Percentiles rank a stretch among this genome's conserved stretches.
These are phyloP conservation scores for Trichoderma hamatum DNA, from an alignment of 2,329 filamentous ascomycete genomes.

Conservation along the genomic window DNA sequence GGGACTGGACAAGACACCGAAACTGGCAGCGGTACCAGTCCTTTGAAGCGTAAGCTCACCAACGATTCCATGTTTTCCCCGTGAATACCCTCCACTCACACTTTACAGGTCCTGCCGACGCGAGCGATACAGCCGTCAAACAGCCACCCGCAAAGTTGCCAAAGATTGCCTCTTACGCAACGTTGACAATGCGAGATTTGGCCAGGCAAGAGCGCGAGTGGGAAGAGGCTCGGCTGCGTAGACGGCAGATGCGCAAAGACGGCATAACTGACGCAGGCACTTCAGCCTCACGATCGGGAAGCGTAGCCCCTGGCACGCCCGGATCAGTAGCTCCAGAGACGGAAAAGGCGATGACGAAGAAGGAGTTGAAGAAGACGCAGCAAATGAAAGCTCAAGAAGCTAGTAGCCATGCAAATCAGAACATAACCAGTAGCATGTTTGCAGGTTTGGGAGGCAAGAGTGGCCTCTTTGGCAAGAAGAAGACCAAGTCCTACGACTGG, in stretches of 20 bases:
- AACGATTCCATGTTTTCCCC: not conserved
- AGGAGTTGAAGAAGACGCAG: constrained; percentile 76
- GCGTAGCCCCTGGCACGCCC: constrained; percentile 62
- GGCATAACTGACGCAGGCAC: constrained; percentile 56
- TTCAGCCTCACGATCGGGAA: constrained; percentile 56
- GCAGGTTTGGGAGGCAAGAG: constrained; percentile 65
- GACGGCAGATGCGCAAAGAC: constrained; percentile 65
- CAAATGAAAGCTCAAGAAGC: constrained; percentile 78
- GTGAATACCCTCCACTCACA: not conserved
- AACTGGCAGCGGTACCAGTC: constrained; percentile 55
- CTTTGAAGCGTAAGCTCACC: constrained; percentile 61
- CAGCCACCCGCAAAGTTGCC: constrained; percentile 49
- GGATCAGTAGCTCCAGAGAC: constrained; percentile 64
- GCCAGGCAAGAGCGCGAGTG: constrained; percentile 68
- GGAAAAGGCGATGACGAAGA: constrained; percentile 78
- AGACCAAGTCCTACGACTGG: constrained; percentile 73
- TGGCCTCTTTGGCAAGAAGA: constrained; percentile 60
- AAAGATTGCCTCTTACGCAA: constrained; percentile 54
- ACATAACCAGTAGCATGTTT: constrained; percentile 78
- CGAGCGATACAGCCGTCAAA: constrained; percentile 41
- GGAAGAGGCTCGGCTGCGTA: constrained; percentile 72
- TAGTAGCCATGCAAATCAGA: constrained; percentile 78
- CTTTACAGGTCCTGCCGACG: constrained; percentile 45
- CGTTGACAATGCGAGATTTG: constrained; percentile 61
- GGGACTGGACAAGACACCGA: constrained; percentile 43